These are phyloP conservation scores for Coemansia interrupta DNA, from an alignment of 192 early-diverging fungal genomes.

Conservation along the genomic window DNA sequence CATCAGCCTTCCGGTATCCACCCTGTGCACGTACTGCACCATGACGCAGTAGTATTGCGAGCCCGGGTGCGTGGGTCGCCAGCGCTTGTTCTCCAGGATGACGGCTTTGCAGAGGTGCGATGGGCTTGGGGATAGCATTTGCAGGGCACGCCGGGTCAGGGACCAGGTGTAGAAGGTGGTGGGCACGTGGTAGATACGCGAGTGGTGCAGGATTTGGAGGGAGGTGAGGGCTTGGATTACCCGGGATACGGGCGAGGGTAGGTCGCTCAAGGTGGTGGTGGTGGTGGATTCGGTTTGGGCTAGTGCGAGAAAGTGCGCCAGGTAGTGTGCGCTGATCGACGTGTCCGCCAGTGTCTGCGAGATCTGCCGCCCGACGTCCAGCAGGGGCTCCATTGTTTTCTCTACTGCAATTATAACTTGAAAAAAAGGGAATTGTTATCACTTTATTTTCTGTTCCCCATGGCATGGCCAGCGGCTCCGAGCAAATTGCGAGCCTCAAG, in stretches of 20 bases:
- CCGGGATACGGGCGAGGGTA: slow-evolving; percentile 11
- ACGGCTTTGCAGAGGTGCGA: slow-evolving; percentile 87
- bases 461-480: too few relatives aligned
- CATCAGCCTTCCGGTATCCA: slow-evolving; percentile 63
- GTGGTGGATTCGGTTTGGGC: not conserved
- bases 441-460: too few relatives aligned
- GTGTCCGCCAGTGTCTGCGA: slow-evolving; percentile 14
- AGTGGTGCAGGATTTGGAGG: slow-evolving; percentile 14
- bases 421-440: too few relatives aligned
- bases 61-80: slow-evolving; percentile 50
- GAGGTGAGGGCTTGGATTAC: slow-evolving; percentile 14
- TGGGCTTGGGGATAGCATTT: slow-evolving; percentile 64
- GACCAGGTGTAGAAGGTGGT: slow-evolving; percentile 78
- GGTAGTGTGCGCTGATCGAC: slow-evolving; percentile 16
- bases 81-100: slow-evolving; percentile 86
- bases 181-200: slow-evolving; percentile 69
- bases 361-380: slow-evolving; percentile 18
- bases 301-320: slow-evolving; percentile 11
- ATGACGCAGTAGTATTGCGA: slow-evolving; percentile 65
- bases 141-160: slow-evolving; percentile 64
- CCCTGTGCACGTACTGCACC: slow-evolving; percentile 59
- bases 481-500: too few relatives aligned
- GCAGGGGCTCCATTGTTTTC: slow-evolving; percentile 6
- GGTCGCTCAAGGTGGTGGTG: not conserved
- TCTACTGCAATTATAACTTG: too few relatives aligned